Evolutionary conservation across 768 basidiomycete genomes (phyloP).

Genomic region (Suillus sp.): DNA sequence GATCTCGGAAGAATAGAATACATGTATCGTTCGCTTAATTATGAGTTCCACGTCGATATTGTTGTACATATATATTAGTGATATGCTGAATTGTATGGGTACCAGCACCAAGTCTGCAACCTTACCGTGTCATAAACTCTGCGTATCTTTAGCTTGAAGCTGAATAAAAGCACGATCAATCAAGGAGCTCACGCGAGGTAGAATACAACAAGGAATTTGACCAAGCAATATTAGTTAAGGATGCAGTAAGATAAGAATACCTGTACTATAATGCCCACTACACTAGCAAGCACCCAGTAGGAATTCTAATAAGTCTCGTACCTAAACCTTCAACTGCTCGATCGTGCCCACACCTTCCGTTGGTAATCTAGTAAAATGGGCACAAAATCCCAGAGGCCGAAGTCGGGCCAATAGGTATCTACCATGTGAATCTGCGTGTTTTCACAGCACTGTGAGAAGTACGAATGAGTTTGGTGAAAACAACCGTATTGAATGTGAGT

Average conservation of each 20-base stretch:
- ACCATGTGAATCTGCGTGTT: slow-evolving; percentile 88
- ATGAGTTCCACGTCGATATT: not conserved
- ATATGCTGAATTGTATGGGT: not conserved
- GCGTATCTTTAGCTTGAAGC: not conserved
- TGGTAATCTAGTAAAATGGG: slow-evolving; percentile 91
- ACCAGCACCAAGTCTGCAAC: not conserved
- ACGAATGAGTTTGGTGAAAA: not conserved
- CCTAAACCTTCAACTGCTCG: slow-evolving; percentile 36
- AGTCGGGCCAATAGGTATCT: slow-evolving; percentile 89
- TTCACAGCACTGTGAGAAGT: slow-evolving; percentile 62
- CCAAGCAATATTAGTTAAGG: not conserved
- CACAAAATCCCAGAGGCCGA: slow-evolving; percentile 82
- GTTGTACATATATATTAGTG: not conserved
- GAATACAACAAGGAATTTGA: not conserved
- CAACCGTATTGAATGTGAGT: not conserved
- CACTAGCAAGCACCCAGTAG: not conserved
- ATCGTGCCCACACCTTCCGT: slow-evolving; percentile 49
- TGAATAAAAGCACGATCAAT: not conserved
- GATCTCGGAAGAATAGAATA: slow-evolving; percentile 65
- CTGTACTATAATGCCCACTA: not conserved
- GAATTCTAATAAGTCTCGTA: slow-evolving; percentile 38
- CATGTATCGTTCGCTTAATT: not conserved
- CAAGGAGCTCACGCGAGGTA: not conserved
- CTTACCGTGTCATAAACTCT: not conserved
- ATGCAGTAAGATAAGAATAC: not conserved